phyloP scores from a whole-genome alignment of 2,329 filamentous ascomycete species.

The Aspergillus neoniger region DNA sequence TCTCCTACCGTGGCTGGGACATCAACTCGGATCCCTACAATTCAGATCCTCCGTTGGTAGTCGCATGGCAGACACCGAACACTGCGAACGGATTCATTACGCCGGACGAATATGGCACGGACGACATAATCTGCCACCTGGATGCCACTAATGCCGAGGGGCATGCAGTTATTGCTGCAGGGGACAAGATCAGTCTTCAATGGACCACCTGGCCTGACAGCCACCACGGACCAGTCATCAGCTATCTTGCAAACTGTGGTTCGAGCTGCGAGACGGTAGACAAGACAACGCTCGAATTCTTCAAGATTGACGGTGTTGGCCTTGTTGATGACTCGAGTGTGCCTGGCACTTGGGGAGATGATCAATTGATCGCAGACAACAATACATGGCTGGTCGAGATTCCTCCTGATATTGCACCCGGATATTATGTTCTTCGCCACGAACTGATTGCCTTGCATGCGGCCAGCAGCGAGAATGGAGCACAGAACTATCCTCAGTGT shows the following conservation, averaged over 20 bases:
- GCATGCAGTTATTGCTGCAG: constrained; percentile 59
- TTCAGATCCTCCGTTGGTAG: constrained; percentile 39
- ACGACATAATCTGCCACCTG: constrained; percentile 63
- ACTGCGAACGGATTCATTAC: constrained; percentile 56
- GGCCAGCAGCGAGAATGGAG: constrained; percentile 42
- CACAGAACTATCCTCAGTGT: constrained; percentile 57
- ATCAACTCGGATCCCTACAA: constrained; percentile 34
- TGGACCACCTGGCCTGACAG: constrained; percentile 66
- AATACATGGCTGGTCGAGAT: constrained; percentile 50
- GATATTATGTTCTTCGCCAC: constrained; percentile 55
- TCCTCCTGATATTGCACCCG: constrained; percentile 46
- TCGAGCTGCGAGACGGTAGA: constrained; percentile 56
- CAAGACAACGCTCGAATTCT: constrained; percentile 55
- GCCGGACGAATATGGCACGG: constrained; percentile 39
- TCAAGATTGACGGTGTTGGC: constrained; percentile 62
- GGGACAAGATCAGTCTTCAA: constrained; percentile 56
- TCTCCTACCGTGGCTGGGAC: constrained; percentile 28
- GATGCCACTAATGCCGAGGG: constrained; percentile 53
- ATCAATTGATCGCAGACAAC: constrained; percentile 52
- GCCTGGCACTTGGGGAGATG: constrained; percentile 56
- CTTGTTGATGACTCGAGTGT: constrained; percentile 46
- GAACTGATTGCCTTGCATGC: constrained; percentile 55
- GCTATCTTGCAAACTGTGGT: constrained; percentile 61
- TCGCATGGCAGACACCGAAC: constrained; percentile 56
- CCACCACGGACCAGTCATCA: constrained; percentile 63